Base-by-base conservation (phyloP, 2,329 filamentous ascomycete genomes). In the Penicillium decumbens region DNA sequence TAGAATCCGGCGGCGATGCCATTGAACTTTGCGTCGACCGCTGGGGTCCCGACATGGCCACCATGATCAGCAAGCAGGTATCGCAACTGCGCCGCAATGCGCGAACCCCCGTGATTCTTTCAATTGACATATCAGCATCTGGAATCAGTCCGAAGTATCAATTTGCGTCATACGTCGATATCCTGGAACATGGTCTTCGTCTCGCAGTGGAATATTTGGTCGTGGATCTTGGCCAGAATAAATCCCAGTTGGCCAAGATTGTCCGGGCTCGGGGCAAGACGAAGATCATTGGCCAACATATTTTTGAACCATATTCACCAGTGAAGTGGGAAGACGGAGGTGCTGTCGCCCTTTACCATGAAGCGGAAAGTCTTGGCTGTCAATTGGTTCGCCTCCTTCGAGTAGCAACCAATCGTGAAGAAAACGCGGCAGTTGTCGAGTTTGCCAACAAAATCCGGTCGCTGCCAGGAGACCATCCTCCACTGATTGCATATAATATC, bases 11-110 rank as follows among this genome's bases (percentile, higher is more conserved):
- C 7, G 80, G 75, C 6, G 81, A 84, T 67, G 80, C 78, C 20
- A 76, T 83, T 37, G 81, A 84, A 59, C 68, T 84, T 3, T 78
- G 80, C 49, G 75, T 84, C 43, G 81, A 84, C 64, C 72, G 72
- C 39, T 82, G 80, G 78, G 73, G 74, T 6, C 65, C 74, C 23
- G 74, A 77, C 45, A 66, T 80, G 50, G 62, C 76, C 25, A 75
- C 73, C 45, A 62, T 75, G 7, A 71, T 83, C 54, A 77, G 78
- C 37, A 77, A 76, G 40, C 77, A 82, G 55, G 76, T 84, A 3
- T 77, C 80, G 12, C 68, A 79, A 29, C 77, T 83, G 43, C 76
- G 81, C 51, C 75, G 81, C 55, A 78, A 77, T 49, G 65, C 83
- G 30, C 74, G 76, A 29, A 64, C 80, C 4, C 81, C 81, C 2